Conservation (phyloP, 192 early-diverging fungal genomes). For the Umbelopsis isabellina region DNA sequence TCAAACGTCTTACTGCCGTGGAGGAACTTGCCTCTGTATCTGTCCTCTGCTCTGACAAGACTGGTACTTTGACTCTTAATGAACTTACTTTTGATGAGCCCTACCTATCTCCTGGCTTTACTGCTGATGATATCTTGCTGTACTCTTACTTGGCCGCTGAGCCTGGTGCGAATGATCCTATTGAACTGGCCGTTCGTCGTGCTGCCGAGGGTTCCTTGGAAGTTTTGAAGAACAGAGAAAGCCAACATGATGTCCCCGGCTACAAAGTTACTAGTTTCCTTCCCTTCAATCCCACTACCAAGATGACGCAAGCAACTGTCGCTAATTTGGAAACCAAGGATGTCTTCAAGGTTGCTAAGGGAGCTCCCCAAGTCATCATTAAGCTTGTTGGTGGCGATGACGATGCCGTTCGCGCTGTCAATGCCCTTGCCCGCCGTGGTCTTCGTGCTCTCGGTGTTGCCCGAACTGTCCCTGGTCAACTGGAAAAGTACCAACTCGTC, state of each 20-base stretch:
- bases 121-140: slow-evolving; percentile 79
- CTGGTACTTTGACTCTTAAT: slow-evolving; percentile 90
- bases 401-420: slow-evolving; percentile 83
- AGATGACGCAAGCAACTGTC: slow-evolving; percentile 86
- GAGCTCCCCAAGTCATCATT: slow-evolving; percentile 93
- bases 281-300: slow-evolving; percentile 88
- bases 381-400: slow-evolving; percentile 80
- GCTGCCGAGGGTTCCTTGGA: slow-evolving; percentile 67
- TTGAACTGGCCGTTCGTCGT: slow-evolving; percentile 83
- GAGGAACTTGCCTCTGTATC: slow-evolving; percentile 91
- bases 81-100: slow-evolving; percentile 91
- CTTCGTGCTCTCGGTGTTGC: slow-evolving; percentile 70
- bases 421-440: slow-evolving; percentile 83
- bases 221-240: slow-evolving; percentile 41
- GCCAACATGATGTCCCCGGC: slow-evolving; percentile 75
- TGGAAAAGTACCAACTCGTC: slow-evolving; percentile 76
- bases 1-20: slow-evolving; percentile 92
- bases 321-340: slow-evolving; percentile 66
- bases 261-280: slow-evolving; percentile 84
- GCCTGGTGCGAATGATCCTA: slow-evolving; percentile 87
- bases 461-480: slow-evolving; percentile 62
- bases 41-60: slow-evolving; percentile 86
- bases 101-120: slow-evolving; percentile 64
- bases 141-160: slow-evolving; percentile 84
- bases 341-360: slow-evolving; percentile 90